Evolutionary conservation across 208 protist genomes (phyloP), one percentile per base, ranked within the genome.

Genomic region (Leishmania martiniquensis): DNA sequence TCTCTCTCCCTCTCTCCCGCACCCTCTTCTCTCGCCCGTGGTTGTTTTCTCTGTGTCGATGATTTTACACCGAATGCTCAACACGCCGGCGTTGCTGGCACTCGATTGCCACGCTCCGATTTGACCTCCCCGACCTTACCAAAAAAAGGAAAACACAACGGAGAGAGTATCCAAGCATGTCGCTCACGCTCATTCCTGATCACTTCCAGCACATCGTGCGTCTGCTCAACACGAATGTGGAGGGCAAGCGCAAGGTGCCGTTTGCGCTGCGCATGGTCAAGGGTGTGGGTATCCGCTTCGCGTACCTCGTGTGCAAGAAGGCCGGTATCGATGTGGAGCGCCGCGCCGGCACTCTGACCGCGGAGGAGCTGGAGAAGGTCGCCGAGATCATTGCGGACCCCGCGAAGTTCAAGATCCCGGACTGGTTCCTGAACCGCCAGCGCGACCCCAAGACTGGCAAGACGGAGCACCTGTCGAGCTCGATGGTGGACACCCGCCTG

Each of bases 171-270:
- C 0, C 60, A 42, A 83, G 32, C 20, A 87, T 87, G 81, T 85
- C 82, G 10, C 66, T 91, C 4, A 82, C 82, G 44, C 81, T 97
- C 39, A 84, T 93, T 72, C 78, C 87, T 25, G 93, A 96, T 0
- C 81, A 99, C 76, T 99, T 99, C 92, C 98, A 99, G 91, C 98
- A 99, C 93, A 99, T 99, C 82, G 93, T 99, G 85, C 99, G 99
- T 99, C 93, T 99, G 57, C 94, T 99, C 82, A 99, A 99, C 95
- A 99, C 99, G 77, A 99, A 99, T 94, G 89, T 99, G 84, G 98
- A 99, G 78, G 99, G 96, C 76, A 98, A 95, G 82, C 89, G 93
- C 84, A 99, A 99, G 97, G 90, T 99, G 47, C 87, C 98, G 72
- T 99, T 99, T 83, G 99, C 99, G 77, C 89, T 99, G 66, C 99